These are phyloP conservation scores for Areca catechu DNA, from an alignment of 176 grass and related monocot species.

Conservation along the genomic window DNA sequence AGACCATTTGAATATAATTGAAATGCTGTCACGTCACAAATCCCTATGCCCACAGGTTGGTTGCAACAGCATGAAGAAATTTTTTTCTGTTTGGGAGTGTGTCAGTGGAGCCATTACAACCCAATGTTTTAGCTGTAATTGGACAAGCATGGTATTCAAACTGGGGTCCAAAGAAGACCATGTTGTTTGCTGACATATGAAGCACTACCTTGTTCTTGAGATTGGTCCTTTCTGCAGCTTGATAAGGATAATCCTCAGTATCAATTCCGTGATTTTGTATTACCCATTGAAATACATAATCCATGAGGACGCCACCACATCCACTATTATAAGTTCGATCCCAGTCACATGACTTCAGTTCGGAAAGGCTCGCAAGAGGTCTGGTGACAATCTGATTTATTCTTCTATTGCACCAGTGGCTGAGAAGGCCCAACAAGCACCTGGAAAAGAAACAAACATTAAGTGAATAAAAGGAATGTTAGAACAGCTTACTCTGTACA, in stretches of 20 bases:
- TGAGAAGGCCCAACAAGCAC: slow-evolving; percentile 94
- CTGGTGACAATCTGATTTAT: slow-evolving; percentile 87
- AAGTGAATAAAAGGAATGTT: no score
- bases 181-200: no score
- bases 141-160: neutral
- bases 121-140: slow-evolving; percentile 58
- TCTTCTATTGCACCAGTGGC: slow-evolving; percentile 91
- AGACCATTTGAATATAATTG: slow-evolving; percentile 72
- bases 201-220: slow-evolving; percentile 64
- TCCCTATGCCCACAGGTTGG: slow-evolving; percentile 91
- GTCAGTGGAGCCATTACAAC: slow-evolving; percentile 77
- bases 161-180: no score
- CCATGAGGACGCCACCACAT: slow-evolving; percentile 83
- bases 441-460: slow-evolving; percentile 29
- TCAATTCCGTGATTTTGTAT: slow-evolving; percentile 80
- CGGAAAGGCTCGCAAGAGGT: slow-evolving; percentile 74
- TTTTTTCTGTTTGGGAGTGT: slow-evolving; percentile 60
- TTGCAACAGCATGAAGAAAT: slow-evolving; percentile 66
- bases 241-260: slow-evolving; percentile 78
- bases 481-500: no score
- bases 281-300: slow-evolving; percentile 78
- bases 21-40: slow-evolving; percentile 80
- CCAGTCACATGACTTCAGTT: slow-evolving; percentile 85
- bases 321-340: slow-evolving; percentile 71
- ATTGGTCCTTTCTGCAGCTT: slow-evolving; percentile 45